phyloP scores from a whole-genome alignment of 257 asterid species.

The Ballota nigra region DNA sequence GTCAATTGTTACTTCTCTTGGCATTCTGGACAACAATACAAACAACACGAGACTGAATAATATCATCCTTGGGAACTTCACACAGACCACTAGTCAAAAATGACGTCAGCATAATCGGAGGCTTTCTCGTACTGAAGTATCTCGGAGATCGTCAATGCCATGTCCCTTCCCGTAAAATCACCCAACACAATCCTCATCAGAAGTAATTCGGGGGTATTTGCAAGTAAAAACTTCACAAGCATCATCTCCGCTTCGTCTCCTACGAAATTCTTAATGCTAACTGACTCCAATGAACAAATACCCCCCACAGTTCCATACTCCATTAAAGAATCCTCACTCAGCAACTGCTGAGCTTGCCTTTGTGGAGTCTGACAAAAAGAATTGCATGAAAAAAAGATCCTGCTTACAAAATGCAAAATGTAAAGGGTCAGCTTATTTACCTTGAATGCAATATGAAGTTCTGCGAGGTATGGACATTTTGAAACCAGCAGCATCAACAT shows the following conservation, averaged over 20 bases:
- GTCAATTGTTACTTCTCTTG: too few species aligned
- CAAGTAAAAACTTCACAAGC: constrained; percentile 18
- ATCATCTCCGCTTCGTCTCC: constrained; percentile 4
- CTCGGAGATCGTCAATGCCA: background rate
- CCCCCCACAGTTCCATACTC: background rate
- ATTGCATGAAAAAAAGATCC: background rate
- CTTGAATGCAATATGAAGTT: background rate
- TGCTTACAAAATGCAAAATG: background rate
- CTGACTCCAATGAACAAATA: background rate
- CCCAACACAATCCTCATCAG: constrained; percentile 1
- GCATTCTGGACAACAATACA: background rate
- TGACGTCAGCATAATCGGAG: background rate
- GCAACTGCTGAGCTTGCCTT: background rate
- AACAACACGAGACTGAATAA: background rate
- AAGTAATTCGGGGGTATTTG: background rate
- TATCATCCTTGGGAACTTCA: background rate
- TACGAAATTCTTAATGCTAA: constrained; percentile 12
- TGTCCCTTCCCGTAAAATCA: background rate
- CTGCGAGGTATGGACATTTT: constrained; percentile 8
- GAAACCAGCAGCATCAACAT: constrained; percentile 2
- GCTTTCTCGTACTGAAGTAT: constrained; percentile 14
- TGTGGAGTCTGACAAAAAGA: background rate
- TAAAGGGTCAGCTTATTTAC: background rate
- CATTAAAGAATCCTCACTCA: background rate
- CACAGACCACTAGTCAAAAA: background rate